Evolutionary conservation across 2,329 filamentous ascomycete species (phyloP).

Genomic region (Hirsutella thompsonii): DNA sequence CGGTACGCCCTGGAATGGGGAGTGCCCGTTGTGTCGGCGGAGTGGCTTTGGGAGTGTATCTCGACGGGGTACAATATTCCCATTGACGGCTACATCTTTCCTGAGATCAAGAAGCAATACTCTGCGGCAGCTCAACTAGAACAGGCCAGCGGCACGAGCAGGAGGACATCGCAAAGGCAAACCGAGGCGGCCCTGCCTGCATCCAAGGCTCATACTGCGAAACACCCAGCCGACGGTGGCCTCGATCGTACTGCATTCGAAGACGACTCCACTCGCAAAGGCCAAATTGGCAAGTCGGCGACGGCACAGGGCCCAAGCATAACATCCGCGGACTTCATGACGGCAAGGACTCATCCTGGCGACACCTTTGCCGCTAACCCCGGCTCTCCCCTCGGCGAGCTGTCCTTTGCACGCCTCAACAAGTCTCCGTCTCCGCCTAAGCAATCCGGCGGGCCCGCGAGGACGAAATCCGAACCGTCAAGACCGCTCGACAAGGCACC

Average conservation of each 20-base stretch:
- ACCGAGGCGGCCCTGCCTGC: background rate
- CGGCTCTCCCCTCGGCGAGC: constrained; percentile 25
- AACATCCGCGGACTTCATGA: constrained; percentile 25
- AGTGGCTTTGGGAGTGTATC: constrained; percentile 82
- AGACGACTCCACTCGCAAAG: constrained; percentile 13
- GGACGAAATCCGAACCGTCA: constrained; percentile 26
- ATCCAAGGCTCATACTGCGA: background rate
- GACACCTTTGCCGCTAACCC: constrained; percentile 14
- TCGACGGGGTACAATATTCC: constrained; percentile 36
- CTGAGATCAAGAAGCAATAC: constrained; percentile 26
- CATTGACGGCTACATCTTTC: constrained; percentile 32
- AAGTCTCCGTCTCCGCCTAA: constrained; percentile 23
- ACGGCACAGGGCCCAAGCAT: constrained; percentile 9
- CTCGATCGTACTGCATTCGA: constrained; percentile 29
- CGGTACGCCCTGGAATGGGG: constrained; percentile 61
- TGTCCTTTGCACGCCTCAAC: constrained; percentile 27
- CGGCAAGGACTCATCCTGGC: constrained; percentile 24
- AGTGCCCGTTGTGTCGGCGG: constrained; percentile 67
- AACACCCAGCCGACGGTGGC: constrained; percentile 11
- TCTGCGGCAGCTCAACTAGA: constrained; percentile 6
- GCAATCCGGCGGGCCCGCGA: constrained; percentile 6
- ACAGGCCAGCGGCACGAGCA: background rate
- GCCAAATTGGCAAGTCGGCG: constrained; percentile 1
- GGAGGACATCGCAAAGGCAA: constrained; percentile 2
- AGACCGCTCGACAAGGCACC: constrained; percentile 3